Conservation (phyloP, 2,329 filamentous ascomycete species). For the Aspergillus sp. region DNA sequence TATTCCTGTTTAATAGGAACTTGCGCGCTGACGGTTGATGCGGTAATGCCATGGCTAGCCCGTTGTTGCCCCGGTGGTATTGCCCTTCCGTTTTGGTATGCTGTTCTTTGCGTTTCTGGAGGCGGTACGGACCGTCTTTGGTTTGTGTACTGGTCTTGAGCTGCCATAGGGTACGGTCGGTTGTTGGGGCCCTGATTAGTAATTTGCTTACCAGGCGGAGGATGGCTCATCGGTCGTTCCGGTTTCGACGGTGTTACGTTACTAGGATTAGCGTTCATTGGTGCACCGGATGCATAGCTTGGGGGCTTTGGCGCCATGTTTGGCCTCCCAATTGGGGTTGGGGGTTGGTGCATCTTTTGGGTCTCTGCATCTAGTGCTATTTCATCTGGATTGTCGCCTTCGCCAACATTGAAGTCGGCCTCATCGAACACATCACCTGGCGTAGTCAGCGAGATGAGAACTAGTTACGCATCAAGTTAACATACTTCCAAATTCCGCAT, state of each 20-base stretch:
- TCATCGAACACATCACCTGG: constrained; percentile 68
- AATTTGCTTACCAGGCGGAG: constrained; percentile 21
- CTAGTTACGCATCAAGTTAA: background rate
- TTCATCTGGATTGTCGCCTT: constrained; percentile 74
- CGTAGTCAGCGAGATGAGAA: constrained; percentile 17
- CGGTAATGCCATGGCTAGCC: constrained; percentile 9
- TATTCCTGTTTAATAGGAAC: constrained; percentile 28
- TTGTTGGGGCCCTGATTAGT: constrained; percentile 21
- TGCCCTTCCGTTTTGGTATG: constrained; percentile 20
- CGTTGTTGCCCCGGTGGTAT: constrained; percentile 19
- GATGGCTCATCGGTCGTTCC: constrained; percentile 29
- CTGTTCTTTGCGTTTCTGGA: constrained; percentile 17
- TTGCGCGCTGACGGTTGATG: constrained; percentile 18
- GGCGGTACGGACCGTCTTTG: constrained; percentile 21
- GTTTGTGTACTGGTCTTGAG: constrained; percentile 13
- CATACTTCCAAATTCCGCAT: constrained; percentile 47
- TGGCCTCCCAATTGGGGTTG: constrained; percentile 24
- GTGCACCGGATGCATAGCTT: constrained; percentile 17
- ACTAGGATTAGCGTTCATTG: constrained; percentile 22
- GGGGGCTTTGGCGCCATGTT: constrained; percentile 23
- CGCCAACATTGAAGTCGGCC: constrained; percentile 69
- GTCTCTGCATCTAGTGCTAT: constrained; percentile 55
- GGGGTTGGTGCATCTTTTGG: constrained; percentile 25
- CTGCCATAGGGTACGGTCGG: constrained; percentile 21
- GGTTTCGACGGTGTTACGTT: constrained; percentile 42